A percentile compares a stretch with the other conserved stretches of the same genome.
phyloP scores from a whole-genome alignment of 305 asterid species.

The Nicotiana rustica region DNA sequence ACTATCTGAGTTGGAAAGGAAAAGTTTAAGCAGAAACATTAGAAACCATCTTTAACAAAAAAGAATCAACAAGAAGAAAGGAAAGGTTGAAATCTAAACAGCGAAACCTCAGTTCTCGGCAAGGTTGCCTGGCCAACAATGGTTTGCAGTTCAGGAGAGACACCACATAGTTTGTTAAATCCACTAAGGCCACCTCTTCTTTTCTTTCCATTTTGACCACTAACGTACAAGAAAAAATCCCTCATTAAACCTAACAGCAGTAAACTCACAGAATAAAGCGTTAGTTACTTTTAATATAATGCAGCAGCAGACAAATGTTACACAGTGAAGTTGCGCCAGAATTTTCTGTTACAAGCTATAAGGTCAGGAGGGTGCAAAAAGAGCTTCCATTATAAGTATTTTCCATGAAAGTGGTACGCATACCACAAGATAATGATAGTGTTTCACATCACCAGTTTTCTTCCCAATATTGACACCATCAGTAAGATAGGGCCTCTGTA shows the following conservation, averaged over 20 bases:
- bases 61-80: not conserved
- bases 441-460: too few relatives aligned
- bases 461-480: not conserved
- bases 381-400: not conserved
- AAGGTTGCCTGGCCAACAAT: conserved; percentile 76
- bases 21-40: conserved; percentile 32
- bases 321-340: not conserved
- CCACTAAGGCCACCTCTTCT: conserved; percentile 89
- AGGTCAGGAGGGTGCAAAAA: not conserved
- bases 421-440: not conserved
- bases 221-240: not conserved
- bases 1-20: conserved; percentile 60
- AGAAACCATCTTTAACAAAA: conserved; percentile 8
- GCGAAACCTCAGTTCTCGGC: conserved; percentile 78
- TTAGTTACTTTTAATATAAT: not conserved
- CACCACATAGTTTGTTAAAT: conserved; percentile 78
- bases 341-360: not conserved
- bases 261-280: not conserved
- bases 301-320: not conserved
- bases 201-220: conserved; percentile 51
- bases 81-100: not conserved
- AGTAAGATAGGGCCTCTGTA: not conserved
- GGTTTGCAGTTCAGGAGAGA: conserved; percentile 79
- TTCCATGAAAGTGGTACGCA: not conserved
- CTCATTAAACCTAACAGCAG: not conserved